Percentiles rank a stretch among this genome's conserved stretches.
phyloP scores from a whole-genome alignment of 148 eudicot genomes.

The Amaranthus palmeri region DNA sequence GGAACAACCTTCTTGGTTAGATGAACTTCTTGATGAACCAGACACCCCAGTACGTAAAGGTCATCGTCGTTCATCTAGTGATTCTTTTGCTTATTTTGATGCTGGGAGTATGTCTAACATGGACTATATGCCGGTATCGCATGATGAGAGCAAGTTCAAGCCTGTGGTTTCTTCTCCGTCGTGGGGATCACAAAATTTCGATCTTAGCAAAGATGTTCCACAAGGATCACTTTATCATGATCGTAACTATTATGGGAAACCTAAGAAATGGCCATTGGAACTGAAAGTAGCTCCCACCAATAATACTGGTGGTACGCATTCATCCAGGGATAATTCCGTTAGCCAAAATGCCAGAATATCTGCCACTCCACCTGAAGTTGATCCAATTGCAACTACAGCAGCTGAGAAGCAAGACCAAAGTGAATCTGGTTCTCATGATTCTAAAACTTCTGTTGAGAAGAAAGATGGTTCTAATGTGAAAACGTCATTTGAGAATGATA shows the following conservation, averaged over 20 bases:
- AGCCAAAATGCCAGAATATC: conserved; percentile 39
- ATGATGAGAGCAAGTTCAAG: conserved; percentile 40
- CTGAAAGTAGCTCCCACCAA: conserved; percentile 28
- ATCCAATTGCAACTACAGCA: conserved; percentile 34
- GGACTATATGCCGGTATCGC: conserved; percentile 46
- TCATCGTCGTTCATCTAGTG: conserved; percentile 97
- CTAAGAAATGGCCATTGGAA: conserved; percentile 51
- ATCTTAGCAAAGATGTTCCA: conserved; percentile 40
- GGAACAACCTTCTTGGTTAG: conserved; percentile 96
- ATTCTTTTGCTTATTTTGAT: conserved; percentile 85
- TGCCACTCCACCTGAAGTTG: conserved; percentile 37
- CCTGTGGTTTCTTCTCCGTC: conserved; percentile 41
- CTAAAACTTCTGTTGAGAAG: conserved; percentile 47
- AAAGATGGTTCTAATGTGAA: conserved; percentile 51
- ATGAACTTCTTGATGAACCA: conserved; percentile 93
- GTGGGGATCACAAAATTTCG: conserved; percentile 72
- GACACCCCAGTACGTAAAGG: conserved; percentile 82
- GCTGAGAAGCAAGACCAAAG: conserved; percentile 45
- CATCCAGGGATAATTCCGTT: conserved; percentile 43
- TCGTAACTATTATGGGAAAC: conserved; percentile 37
- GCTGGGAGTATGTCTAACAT: conserved; percentile 43
- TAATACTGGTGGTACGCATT: conserved; percentile 37
- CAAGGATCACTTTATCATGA: conserved; percentile 42
- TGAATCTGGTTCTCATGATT: conserved; percentile 55
- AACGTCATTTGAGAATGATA: conserved; percentile 59